Evolutionary conservation across 176 grass and related monocot species (phyloP), one percentile per base, ranked within the genome.

Genomic region (Metroxylon sagu): DNA sequence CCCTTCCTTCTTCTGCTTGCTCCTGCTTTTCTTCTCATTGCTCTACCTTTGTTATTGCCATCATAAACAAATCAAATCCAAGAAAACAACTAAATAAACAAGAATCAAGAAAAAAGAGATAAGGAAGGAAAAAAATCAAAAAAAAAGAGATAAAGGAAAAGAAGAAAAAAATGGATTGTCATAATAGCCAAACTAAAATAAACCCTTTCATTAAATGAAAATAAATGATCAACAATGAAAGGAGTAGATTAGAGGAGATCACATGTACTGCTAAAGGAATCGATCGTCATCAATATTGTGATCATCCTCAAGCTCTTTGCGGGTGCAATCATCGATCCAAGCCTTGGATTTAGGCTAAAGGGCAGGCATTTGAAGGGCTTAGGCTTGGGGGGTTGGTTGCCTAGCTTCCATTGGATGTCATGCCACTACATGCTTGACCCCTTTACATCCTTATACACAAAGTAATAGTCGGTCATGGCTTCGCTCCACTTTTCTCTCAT

Each of bases 381-480:
- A 25, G 93, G 83, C 65, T 97, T 91, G 21, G 84, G 78, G 0
- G 93, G 93, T 6, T 91, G 87, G 73, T 88, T 91, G 26, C 87
- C 93, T 30, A 88, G 82, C 31, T 82, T 82, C 69, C 93, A 84
- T 61, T 97, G 93, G 62, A 97, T 86, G 56, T 97, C 93, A 76
- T 91, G 87, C 84, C 93, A 97, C 81, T 91, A 48, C 48, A 84
- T 97, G 59, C 51, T 91, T 21, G 76, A 23, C 8, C 93, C 93
- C 74, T 97, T 87, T 43, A 92, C 84, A 68, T 97, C 93, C 84
- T 97, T 97, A 83, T 97, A 97, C 65, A 97, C 93, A 72, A 97
- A 91, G 75, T 91, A 84, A 58, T 90, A 83, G 48, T 95, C 74
- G 67, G 80, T 83, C 91, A 96, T 96, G 58, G 66, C 64, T 61